Evolutionary conservation across 257 asterid species (phyloP), one percentile per base, ranked within the genome.

Genomic region (Plantago ovata): DNA sequence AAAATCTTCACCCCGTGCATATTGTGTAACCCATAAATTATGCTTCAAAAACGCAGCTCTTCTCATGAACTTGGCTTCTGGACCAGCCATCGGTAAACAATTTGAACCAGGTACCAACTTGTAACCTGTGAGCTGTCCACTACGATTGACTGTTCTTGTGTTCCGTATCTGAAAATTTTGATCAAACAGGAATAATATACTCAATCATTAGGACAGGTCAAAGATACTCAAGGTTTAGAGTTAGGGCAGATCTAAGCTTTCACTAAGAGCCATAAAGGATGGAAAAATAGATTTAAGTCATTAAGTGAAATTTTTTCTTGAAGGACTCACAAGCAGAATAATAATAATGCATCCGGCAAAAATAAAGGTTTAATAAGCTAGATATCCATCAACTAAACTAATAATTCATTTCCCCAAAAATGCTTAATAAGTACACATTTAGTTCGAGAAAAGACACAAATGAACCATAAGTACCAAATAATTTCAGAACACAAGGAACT

Each of bases 41-140:
- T 91, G 96, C 74, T 84, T 91, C 83, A 91, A 63, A 74, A 91
- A 91, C 59, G 94, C 89, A 65, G 98, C 98, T 72, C 98, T 83
- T 63, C 98, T 83, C 72, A 91, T 60, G 58, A 91, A 91, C 70
- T 84, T 91, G 15, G 98, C 98, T 76, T 91, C 89, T 2, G 91
- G 86, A 56, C 94, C 94, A 45, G 96, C 96, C 75, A 91, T 53
- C 4, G 98, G 98, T 72, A 84, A 71, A 69, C 95, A 87, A 72
- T 84, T 91, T 11, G 94, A 82, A 65, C 96, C 94, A 52, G 98
- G 96, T 19, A 87, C 98, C 65, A 91, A 55, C 65, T 84, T 87
- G 80, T 87, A 91, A 68, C 98, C 96, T 1, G 98, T 91, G 69
- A 79, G 75, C 53, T 91, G 89, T 47, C 98, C 98, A 46, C 83